Conservation (phyloP, 164 flowering plant species). For the Buxus sempervirens region DNA sequence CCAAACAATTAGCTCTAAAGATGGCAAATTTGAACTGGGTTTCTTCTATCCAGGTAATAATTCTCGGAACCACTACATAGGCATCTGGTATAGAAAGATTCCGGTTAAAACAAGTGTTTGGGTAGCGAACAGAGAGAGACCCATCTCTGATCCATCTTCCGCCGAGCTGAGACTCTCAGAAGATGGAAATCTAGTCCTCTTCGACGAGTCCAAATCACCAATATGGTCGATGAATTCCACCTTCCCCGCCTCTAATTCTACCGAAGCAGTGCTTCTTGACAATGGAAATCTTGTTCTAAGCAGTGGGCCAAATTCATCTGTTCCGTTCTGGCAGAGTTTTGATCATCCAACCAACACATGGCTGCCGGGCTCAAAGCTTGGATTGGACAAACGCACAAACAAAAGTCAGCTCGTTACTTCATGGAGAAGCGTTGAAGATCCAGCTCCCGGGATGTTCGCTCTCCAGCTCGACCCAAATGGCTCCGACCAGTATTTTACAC, state of each 20-base stretch:
- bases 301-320: not conserved
- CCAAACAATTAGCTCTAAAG: constrained; percentile 42
- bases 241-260: constrained; percentile 17
- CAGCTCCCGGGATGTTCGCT: not conserved
- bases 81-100: constrained; percentile 49
- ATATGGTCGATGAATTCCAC: constrained; percentile 47
- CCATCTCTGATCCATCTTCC: constrained; percentile 33
- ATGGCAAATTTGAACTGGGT: constrained; percentile 44
- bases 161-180: constrained; percentile 31
- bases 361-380: constrained; percentile 6
- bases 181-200: constrained; percentile 49
- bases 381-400: not conserved
- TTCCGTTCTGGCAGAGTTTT: constrained; percentile 13
- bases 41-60: constrained; percentile 62
- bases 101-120: constrained; percentile 37
- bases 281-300: constrained; percentile 11
- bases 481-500: not conserved
- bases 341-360: constrained; percentile 6
- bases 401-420: not conserved
- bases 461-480: constrained; percentile 4
- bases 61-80: constrained; percentile 44
- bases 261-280: constrained; percentile 29
- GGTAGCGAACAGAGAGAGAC: constrained; percentile 62
- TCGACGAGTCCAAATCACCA: constrained; percentile 26
- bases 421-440: constrained; percentile 1